These are phyloP conservation scores for Teratosphaeria pseudoeucalypti DNA, from an alignment of 2,329 filamentous ascomycete genomes.

Conservation along the genomic window DNA sequence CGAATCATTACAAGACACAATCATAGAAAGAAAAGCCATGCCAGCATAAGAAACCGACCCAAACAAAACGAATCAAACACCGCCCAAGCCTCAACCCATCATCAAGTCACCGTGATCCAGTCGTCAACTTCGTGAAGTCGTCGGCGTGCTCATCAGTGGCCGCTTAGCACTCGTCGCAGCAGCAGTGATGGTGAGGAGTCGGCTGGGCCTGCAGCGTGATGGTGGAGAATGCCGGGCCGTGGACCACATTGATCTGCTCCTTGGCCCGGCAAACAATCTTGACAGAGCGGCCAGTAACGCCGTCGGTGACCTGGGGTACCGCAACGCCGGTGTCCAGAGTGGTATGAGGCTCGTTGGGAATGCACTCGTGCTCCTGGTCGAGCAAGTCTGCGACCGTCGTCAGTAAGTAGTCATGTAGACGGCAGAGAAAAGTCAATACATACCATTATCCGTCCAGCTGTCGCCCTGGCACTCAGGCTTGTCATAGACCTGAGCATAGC, in stretches of 20 bases:
- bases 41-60: background rate
- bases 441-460: background rate
- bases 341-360: background rate
- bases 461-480: slow-evolving; percentile 2
- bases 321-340: background rate
- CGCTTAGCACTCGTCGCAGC: background rate
- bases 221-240: background rate
- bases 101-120: background rate
- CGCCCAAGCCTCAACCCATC: background rate
- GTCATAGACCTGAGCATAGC: slow-evolving; percentile 2
- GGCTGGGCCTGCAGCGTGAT: background rate
- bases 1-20: background rate
- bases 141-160: background rate
- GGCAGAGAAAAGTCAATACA: background rate
- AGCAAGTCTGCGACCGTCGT: background rate
- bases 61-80: background rate
- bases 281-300: slow-evolving; percentile 3
- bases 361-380: background rate
- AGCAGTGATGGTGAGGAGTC: background rate
- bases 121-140: background rate
- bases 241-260: background rate
- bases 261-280: slow-evolving; percentile 1
- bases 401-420: background rate
- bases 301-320: background rate
- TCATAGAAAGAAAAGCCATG: background rate